Evolutionary conservation across 306 rosid genomes (phyloP).

Genomic region (Dalbergia oliveri): DNA sequence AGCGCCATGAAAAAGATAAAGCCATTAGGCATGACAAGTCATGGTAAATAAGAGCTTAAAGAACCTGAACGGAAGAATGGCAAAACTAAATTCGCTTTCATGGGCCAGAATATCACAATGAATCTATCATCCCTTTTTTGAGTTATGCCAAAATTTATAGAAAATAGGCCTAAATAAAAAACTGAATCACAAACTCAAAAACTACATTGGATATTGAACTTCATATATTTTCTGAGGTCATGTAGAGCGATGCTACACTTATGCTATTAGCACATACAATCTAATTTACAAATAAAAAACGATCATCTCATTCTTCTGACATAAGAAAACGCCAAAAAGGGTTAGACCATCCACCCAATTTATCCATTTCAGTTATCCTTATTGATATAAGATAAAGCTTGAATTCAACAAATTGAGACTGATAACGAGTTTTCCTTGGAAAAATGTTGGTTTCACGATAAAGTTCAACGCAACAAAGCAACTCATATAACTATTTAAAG

Average conservation of each 20-base stretch:
- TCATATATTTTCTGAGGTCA: slow-evolving; percentile 18
- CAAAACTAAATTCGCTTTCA: slow-evolving; percentile 35
- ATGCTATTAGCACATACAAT: neutral
- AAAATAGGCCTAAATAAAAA: slow-evolving; percentile 8
- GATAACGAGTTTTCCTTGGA: neutral
- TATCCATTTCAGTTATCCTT: slow-evolving; percentile 23
- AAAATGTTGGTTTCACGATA: neutral
- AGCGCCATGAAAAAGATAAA: slow-evolving; percentile 29
- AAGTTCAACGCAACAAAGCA: slow-evolving; percentile 9
- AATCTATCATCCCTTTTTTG: slow-evolving; percentile 5
- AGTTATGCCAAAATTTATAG: neutral
- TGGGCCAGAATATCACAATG: slow-evolving; percentile 2
- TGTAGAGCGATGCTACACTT: slow-evolving; percentile 4
- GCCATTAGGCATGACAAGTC: slow-evolving; percentile 10
- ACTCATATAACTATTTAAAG: slow-evolving; percentile 33
- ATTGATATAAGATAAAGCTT: neutral
- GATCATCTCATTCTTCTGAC: slow-evolving; percentile 3
- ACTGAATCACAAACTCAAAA: neutral
- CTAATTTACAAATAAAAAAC: neutral
- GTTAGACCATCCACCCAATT: slow-evolving; percentile 30
- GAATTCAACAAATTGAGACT: slow-evolving; percentile 21
- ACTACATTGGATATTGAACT: neutral
- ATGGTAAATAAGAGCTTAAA: slow-evolving; percentile 38
- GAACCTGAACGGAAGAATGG: slow-evolving; percentile 30
- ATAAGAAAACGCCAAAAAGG: slow-evolving; percentile 24